Evolutionary conservation across 345 rosid species (phyloP).

Genomic region (Eutrema yunnanense): DNA sequence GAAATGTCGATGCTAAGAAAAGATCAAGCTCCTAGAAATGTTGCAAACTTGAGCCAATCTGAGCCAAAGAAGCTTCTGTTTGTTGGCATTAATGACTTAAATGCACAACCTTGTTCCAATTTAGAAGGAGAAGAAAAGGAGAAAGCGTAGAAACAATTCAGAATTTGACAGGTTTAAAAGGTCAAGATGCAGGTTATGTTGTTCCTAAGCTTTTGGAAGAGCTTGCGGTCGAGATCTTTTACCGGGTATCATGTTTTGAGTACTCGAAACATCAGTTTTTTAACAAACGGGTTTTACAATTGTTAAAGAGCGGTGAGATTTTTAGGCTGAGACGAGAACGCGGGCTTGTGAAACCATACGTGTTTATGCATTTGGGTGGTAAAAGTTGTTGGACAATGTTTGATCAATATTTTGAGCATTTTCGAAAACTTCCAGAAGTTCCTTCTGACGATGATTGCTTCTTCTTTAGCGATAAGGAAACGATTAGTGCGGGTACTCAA

Average conservation of each 20-base stretch:
- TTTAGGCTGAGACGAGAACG: neutral
- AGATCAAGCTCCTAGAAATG: too few relatives aligned
- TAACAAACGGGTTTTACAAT: neutral
- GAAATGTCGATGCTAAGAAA: too few relatives aligned
- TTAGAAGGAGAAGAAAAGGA: too few relatives aligned
- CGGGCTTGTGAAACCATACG: neutral
- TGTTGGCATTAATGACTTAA: too few relatives aligned
- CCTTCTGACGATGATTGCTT: slow-evolving; percentile 51
- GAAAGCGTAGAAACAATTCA: too few relatives aligned
- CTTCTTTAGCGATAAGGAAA: neutral
- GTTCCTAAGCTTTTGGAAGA: neutral
- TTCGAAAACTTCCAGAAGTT: neutral
- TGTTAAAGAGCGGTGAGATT: neutral
- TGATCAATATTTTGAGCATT: too few relatives aligned
- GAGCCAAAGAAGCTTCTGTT: too few relatives aligned
- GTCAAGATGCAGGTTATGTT: neutral
- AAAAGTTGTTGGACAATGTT: too few relatives aligned
- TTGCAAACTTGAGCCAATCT: too few relatives aligned
- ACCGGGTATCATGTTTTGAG: neutral
- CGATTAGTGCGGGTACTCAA: too few relatives aligned
- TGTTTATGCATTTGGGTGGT: slow-evolving; percentile 27
- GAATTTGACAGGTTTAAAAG: too few relatives aligned
- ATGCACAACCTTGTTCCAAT: too few relatives aligned
- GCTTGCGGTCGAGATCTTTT: neutral
- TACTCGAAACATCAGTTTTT: neutral